Evolutionary conservation across 495 filamentous ascomycete genomes (phyloP).

Genomic region (Penicillium cinerascens): DNA sequence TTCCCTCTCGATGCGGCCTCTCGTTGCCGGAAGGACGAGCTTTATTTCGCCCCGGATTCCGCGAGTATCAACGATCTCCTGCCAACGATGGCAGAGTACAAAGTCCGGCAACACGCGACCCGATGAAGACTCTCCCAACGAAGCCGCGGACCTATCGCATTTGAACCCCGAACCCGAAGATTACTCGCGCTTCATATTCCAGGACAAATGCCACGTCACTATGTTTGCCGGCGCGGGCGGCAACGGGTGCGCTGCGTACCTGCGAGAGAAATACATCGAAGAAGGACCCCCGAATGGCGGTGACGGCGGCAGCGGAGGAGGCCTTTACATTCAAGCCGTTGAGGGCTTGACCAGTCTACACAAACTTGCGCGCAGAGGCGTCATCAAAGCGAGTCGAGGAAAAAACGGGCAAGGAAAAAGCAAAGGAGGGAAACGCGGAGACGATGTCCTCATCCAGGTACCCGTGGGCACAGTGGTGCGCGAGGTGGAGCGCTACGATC

Average conservation of each 20-base stretch:
- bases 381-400: slow-evolving; percentile 74
- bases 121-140: slow-evolving; percentile 10
- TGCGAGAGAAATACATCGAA: slow-evolving; percentile 81
- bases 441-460: slow-evolving; percentile 83
- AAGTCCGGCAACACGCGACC: slow-evolving; percentile 15
- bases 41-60: slow-evolving; percentile 23
- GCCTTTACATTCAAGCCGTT: slow-evolving; percentile 90
- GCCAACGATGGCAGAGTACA: slow-evolving; percentile 35
- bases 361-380: slow-evolving; percentile 76
- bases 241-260: slow-evolving; percentile 88
- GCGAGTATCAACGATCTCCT: slow-evolving; percentile 25
- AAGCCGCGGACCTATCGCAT: slow-evolving; percentile 48
- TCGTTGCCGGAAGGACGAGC: slow-evolving; percentile 1
- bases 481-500: slow-evolving; percentile 76
- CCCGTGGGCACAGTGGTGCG: slow-evolving; percentile 89
- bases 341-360: slow-evolving; percentile 87
- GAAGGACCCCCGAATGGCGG: slow-evolving; percentile 96
- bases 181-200: slow-evolving; percentile 76
- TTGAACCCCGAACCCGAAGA: slow-evolving; percentile 77
- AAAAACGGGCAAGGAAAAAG: slow-evolving; percentile 83
- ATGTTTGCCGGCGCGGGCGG: slow-evolving; percentile 77
- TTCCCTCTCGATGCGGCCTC: slow-evolving; percentile 12
- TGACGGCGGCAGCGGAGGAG: slow-evolving; percentile 87
- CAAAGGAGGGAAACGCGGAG: slow-evolving; percentile 73
- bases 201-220: slow-evolving; percentile 76